phyloP scores from a whole-genome alignment of 2,329 filamentous ascomycete genomes.

The Leptographium procerum region DNA sequence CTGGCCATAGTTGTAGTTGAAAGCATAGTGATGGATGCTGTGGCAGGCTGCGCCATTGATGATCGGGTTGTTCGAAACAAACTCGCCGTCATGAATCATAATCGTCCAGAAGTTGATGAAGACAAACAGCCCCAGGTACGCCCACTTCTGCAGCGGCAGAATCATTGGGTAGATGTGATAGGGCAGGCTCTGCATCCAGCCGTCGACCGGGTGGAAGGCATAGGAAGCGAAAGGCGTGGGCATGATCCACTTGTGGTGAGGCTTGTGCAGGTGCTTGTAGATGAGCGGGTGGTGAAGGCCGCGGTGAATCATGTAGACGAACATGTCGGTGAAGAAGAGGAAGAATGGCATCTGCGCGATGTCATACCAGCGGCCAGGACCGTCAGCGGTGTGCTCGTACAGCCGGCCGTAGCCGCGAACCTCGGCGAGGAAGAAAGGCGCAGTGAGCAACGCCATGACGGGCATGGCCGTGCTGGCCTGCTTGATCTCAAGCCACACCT shows the following conservation, averaged over 20 bases:
- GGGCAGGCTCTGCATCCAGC: conserved; percentile 76
- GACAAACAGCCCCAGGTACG: conserved; percentile 74
- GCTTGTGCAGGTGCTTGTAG: conserved; percentile 90
- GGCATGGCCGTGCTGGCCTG: conserved; percentile 71
- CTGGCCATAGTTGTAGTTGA: conserved; percentile 89
- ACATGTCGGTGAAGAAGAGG: conserved; percentile 77
- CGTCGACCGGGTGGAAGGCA: conserved; percentile 90
- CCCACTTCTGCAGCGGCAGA: conserved; percentile 84
- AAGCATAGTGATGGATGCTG: conserved; percentile 78
- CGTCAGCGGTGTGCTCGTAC: conserved; percentile 68
- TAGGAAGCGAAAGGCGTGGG: conserved; percentile 86
- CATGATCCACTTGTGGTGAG: conserved; percentile 99
- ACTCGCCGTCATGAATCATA: conserved; percentile 92
- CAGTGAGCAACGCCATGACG: conserved; percentile 70
- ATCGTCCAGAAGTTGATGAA: conserved; percentile 98
- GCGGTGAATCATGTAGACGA: conserved; percentile 87
- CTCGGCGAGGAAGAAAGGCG: conserved; percentile 71
- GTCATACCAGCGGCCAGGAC: conserved; percentile 69
- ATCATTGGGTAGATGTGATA: conserved; percentile 92
- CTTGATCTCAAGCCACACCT: conserved; percentile 73
- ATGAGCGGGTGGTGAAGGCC: conserved; percentile 67
- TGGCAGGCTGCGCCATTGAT: conserved; percentile 94
- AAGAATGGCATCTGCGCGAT: conserved; percentile 79
- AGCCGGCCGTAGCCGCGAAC: conserved; percentile 77
- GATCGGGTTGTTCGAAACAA: conserved; percentile 78